A percentile compares a stretch with the other conserved stretches of the same genome.
These are phyloP conservation scores for Porcisia hertigi DNA, from an alignment of 208 protist genomes.

Conservation along the genomic window DNA sequence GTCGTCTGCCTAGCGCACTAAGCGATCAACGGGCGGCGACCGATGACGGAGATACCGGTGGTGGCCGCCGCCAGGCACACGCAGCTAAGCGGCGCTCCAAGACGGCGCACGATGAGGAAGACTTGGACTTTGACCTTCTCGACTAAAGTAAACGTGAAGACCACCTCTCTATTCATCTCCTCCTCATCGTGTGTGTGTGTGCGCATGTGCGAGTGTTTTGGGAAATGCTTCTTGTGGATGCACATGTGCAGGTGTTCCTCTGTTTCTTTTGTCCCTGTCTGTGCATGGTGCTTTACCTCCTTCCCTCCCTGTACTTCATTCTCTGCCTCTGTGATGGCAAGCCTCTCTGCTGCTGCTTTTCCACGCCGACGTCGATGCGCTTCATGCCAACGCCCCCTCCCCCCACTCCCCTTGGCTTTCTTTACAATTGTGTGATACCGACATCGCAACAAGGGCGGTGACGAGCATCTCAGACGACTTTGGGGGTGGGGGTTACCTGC, in stretches of 20 bases:
- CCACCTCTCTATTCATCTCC: not conserved
- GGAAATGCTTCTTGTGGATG: not conserved
- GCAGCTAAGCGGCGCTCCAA: not conserved
- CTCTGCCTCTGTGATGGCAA: not conserved
- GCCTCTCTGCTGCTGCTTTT: not conserved
- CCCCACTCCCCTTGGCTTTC: not conserved
- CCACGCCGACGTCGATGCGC: not conserved
- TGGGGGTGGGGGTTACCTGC: too few species aligned
- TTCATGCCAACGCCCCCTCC: not conserved
- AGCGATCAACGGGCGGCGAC: not conserved
- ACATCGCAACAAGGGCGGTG: not conserved
- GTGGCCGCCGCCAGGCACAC: not conserved
- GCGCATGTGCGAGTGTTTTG: not conserved
- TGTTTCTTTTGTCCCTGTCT: not conserved
- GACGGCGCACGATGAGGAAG: not conserved
- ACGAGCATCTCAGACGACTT: not conserved
- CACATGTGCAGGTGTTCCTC: not conserved
- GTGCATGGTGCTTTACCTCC: not conserved
- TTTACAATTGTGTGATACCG: not conserved
- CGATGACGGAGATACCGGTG: not conserved
- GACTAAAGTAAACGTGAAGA: not conserved
- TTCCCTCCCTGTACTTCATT: not conserved
- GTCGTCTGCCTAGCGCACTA: not conserved
- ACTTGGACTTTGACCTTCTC: slow-evolving; percentile 19
- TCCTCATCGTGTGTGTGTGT: not conserved